A percentile compares a stretch with the other conserved stretches of the same genome.
phyloP scores from a whole-genome alignment of 208 protist genomes.

The Acanthamoeba sp. region DNA sequence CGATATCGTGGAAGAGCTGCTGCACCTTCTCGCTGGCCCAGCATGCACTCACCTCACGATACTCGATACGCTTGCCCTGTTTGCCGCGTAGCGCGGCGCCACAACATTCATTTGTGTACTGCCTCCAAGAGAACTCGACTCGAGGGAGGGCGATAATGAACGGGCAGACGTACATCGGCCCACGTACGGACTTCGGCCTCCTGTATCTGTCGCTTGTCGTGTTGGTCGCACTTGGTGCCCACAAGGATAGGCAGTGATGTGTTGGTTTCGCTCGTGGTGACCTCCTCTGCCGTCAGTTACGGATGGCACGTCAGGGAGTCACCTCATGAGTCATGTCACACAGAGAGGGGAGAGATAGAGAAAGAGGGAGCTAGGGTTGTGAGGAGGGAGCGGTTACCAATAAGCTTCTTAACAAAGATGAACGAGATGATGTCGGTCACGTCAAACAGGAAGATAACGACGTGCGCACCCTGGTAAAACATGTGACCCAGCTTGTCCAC shows the following conservation, averaged over 20 bases:
- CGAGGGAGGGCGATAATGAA: too few species aligned
- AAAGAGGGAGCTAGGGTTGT: not conserved
- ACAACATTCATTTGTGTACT: not conserved
- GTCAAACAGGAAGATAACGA: conserved; percentile 49
- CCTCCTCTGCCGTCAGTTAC: not conserved
- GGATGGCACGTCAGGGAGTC: too few species aligned
- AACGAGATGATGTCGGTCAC: conserved; percentile 52
- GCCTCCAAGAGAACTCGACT: too few species aligned
- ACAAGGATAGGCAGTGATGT: conserved; percentile 15
- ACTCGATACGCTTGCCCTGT: conserved; percentile 43
- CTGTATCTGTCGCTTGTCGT: not conserved
- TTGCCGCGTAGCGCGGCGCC: too few species aligned
- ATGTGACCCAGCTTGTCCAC: conserved; percentile 33
- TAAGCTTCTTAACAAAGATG: conserved; percentile 60
- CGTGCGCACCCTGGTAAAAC: conserved; percentile 38
- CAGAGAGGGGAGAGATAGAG: not conserved
- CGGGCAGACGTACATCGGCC: not conserved
- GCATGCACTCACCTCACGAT: conserved; percentile 22
- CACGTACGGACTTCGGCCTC: conserved; percentile 2
- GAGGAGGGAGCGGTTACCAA: not conserved
- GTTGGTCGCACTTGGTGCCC: conserved; percentile 19
- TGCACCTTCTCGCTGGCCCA: conserved; percentile 29
- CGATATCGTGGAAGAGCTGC: not conserved
- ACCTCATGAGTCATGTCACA: too few species aligned
- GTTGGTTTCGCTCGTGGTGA: conserved; percentile 14